Conservation (phyloP, 805 yeast species). For the Kuraishia cidri region DNA sequence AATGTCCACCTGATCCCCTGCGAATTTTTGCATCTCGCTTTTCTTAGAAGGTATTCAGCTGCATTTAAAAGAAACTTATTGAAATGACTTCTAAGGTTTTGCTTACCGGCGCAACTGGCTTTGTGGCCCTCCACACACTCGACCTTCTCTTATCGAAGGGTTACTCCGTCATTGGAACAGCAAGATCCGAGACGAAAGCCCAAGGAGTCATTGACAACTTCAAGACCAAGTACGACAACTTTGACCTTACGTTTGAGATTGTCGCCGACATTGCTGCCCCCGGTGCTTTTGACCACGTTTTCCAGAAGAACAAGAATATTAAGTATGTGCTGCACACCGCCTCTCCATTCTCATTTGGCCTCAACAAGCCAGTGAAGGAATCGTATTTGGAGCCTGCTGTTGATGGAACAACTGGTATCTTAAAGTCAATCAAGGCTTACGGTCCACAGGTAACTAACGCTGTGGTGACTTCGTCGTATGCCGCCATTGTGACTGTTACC, state of each 20-base stretch:
- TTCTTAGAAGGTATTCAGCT: too few relatives aligned
- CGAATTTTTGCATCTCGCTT: too few relatives aligned
- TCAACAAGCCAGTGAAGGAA: too few relatives aligned
- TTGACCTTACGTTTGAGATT: slow-evolving; percentile 16
- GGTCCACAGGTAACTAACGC: too few relatives aligned
- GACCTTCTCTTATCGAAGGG: slow-evolving; percentile 14
- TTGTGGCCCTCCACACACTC: slow-evolving; percentile 18
- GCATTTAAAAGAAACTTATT: too few relatives aligned
- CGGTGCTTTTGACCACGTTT: slow-evolving; percentile 37
- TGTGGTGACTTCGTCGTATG: too few relatives aligned
- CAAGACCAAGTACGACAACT: slow-evolving; percentile 8
- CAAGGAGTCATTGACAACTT: slow-evolving; percentile 6
- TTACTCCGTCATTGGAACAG: slow-evolving; percentile 18
- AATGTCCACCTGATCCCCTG: too few relatives aligned
- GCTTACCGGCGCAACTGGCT: slow-evolving; percentile 25
- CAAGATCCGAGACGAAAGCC: slow-evolving; percentile 12
- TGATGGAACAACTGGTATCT: too few relatives aligned
- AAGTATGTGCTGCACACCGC: slow-evolving; percentile 28
- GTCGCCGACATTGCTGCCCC: slow-evolving; percentile 21
- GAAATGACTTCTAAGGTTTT: slow-evolving; percentile 11
- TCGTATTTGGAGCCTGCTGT: too few relatives aligned
- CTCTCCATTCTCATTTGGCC: slow-evolving; percentile 22
- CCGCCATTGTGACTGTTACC: too few relatives aligned
- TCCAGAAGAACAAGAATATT: slow-evolving; percentile 24
- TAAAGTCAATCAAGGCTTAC: too few relatives aligned